phyloP scores from a whole-genome alignment of 768 basidiomycete genomes.

The Dacryopinax spathularia region DNA sequence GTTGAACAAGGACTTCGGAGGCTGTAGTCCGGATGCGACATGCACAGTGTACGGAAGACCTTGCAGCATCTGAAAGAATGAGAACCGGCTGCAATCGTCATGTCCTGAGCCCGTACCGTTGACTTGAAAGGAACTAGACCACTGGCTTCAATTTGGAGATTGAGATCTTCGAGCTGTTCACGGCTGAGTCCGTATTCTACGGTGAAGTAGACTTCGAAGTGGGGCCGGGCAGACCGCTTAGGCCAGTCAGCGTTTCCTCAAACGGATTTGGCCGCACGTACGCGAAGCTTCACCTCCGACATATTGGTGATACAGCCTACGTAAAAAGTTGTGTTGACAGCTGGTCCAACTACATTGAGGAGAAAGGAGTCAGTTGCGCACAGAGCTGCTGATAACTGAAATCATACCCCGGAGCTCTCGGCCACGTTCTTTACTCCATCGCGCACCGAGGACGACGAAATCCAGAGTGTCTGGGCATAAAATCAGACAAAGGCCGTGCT shows the following conservation, averaged over 20 bases:
- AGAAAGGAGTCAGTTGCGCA: slow-evolving; percentile 2
- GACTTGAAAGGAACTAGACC: slow-evolving; percentile 21
- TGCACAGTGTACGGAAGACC: slow-evolving; percentile 42
- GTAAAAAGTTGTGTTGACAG: slow-evolving; percentile 65
- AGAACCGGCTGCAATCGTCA: not conserved
- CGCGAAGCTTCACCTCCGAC: slow-evolving; percentile 28
- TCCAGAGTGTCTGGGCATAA: slow-evolving; percentile 46
- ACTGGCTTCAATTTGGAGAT: slow-evolving; percentile 45
- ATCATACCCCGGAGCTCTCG: slow-evolving; percentile 56
- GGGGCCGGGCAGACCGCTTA: slow-evolving; percentile 36
- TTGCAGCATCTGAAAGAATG: not conserved
- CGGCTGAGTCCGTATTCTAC: slow-evolving; percentile 61
- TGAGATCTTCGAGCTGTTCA: slow-evolving; percentile 53
- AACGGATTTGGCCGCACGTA: slow-evolving; percentile 18
- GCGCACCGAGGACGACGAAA: slow-evolving; percentile 59
- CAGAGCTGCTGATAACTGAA: not conserved
- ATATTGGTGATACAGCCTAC: slow-evolving; percentile 50
- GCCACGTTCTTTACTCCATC: slow-evolving; percentile 68
- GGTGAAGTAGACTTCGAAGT: slow-evolving; percentile 61
- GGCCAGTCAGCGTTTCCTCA: not conserved
- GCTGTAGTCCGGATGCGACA: slow-evolving; percentile 33
- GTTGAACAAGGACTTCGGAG: slow-evolving; percentile 44
- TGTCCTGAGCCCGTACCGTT: slow-evolving; percentile 7
- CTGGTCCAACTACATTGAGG: slow-evolving; percentile 49
- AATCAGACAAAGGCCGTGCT: not conserved